Base-by-base conservation (phyloP, 176 grass and related monocot species). In the Puya raimondii region DNA sequence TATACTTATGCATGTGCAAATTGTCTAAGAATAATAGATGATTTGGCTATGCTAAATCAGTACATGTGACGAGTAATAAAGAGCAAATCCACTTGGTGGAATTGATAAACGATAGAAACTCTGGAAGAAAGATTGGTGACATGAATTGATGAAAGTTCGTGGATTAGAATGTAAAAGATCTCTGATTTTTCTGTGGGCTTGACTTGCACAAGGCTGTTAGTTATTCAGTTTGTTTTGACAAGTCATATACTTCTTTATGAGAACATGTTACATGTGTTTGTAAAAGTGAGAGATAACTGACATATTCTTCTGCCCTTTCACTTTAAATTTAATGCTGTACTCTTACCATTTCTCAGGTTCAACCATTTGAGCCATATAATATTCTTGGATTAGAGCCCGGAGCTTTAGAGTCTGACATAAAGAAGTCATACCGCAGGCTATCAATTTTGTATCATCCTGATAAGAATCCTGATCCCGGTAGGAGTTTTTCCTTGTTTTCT, bases 391-490 rank as follows among this genome's bases (percentile, higher is more conserved):
- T 99, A 53, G 94, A 93, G 72, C 15, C 89, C 16, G 89, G 89
- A 57, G 94, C 78, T 76, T 91, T 80, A 16, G 94, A 99, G 0
- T 84, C 87, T 18, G 90, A 99, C 49, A 93, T 99, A 73, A 99
- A 88, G 72, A 99, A 99, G 75, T 87, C 94, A 1, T 99, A 99
- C 50, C 81, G 94, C 75, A 93, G 82, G 61, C 89, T 99, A 48
- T 99, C 94, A 70, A 92, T 99, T 79, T 67, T 88, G 68, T 99
- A 99, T 67, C 94, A 99, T 82, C 94, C 94, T 76, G 94, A 99
- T 77, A 99, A 99, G 87, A 99, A 99, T 85, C 94, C 94, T 27
- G 90, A 99, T 74, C 94, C 94, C 82, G 93, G 93, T 97, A 72
- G 57, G 65, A 53, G 20, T 8, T 76, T 12, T 16, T 49, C 18